Percentiles rank a stretch among this genome's conserved stretches.
These are phyloP conservation scores for Drosera capensis DNA, from an alignment of 148 eudicot species.

Conservation along the genomic window DNA sequence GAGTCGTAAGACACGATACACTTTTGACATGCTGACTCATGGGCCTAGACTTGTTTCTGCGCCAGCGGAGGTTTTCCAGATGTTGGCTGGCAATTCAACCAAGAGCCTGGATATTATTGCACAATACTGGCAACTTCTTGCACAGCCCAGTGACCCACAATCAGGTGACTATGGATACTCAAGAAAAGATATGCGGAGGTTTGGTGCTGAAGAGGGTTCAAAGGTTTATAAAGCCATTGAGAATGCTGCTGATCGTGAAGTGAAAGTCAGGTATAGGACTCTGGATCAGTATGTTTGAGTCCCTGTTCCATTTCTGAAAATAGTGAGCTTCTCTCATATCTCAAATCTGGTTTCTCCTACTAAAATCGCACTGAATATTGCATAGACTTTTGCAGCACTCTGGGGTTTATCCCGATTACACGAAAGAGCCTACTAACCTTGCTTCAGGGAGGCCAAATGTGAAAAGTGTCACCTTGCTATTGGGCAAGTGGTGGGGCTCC, in stretches of 20 bases:
- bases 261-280: slow-evolving; percentile 55
- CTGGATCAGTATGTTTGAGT: neutral
- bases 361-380: slow-evolving; percentile 6
- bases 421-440: slow-evolving; percentile 51
- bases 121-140: slow-evolving; percentile 81
- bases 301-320: neutral
- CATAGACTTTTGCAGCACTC: slow-evolving; percentile 81
- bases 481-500: slow-evolving; percentile 76
- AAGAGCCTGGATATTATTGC: slow-evolving; percentile 58
- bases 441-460: slow-evolving; percentile 75
- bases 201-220: slow-evolving; percentile 64
- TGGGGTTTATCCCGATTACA: slow-evolving; percentile 83
- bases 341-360: neutral
- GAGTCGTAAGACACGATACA: neutral
- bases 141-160: slow-evolving; percentile 49
- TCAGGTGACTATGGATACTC: slow-evolving; percentile 91
- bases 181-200: slow-evolving; percentile 46
- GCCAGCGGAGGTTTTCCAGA: slow-evolving; percentile 75
- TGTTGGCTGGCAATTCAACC: slow-evolving; percentile 89
- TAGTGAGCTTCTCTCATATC: neutral
- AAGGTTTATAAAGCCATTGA: slow-evolving; percentile 53
- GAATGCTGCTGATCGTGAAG: slow-evolving; percentile 64
- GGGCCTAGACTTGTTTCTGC: slow-evolving; percentile 22
- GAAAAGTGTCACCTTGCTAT: slow-evolving; percentile 50
- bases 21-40: neutral